phyloP scores from a whole-genome alignment of 2,329 filamentous ascomycete species.

The Calonectria hongkongensis region DNA sequence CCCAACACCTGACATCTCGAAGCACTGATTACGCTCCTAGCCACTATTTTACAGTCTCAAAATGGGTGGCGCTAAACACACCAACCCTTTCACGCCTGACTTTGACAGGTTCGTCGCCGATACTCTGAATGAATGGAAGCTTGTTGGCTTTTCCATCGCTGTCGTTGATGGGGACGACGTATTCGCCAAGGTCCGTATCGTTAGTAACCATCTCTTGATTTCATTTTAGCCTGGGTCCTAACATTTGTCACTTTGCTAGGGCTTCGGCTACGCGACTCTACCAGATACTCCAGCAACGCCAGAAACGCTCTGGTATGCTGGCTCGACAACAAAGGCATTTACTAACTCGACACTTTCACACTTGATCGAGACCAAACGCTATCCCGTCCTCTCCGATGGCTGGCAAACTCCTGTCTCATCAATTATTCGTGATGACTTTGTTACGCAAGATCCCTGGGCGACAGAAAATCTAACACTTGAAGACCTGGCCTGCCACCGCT shows the following conservation, averaged over 20 bases:
- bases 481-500: conserved; percentile 6
- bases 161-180: conserved; percentile 11
- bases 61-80: conserved; percentile 3
- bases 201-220: no score
- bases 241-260: not conserved
- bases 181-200: not conserved
- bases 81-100: not conserved
- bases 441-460: conserved; percentile 11
- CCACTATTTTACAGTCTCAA: not conserved
- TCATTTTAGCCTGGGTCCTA: not conserved
- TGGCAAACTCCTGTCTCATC: conserved; percentile 8
- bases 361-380: not conserved
- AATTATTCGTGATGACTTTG: conserved; percentile 14
- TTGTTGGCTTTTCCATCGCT: not conserved
- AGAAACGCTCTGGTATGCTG: conserved; percentile 7
- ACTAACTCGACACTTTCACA: not conserved
- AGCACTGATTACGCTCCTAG: no score
- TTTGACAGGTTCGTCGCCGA: not conserved
- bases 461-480: not conserved
- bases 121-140: conserved; percentile 9
- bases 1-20: not conserved
- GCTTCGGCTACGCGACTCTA: conserved; percentile 6
- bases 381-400: not conserved
- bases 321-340: conserved; percentile 1
- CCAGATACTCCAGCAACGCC: conserved; percentile 7